Base-by-base conservation (phyloP, 768 basidiomycete species). In the Naganishia vishniacii region DNA sequence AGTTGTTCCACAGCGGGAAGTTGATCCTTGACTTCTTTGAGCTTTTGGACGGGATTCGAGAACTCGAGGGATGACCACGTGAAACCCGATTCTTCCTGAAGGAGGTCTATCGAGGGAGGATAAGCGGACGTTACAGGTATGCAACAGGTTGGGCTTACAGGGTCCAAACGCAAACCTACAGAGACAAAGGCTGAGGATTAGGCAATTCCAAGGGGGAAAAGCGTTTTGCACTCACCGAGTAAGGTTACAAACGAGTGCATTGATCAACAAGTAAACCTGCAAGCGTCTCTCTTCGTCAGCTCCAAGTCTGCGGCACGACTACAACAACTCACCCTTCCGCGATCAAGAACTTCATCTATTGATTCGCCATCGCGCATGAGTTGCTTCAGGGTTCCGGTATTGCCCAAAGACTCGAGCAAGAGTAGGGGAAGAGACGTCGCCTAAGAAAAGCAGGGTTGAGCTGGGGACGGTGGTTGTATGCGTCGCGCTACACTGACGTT, bases 231-330 rank as follows among this genome's bases (percentile, higher is more conserved):
- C 64, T 23, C 42, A 68, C 66, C 71, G 58, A 15, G 73, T 70
- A 28, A 78, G 62, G 58, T 78, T 78, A 20, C 70, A 70, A 7
- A 75, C 71, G 40, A 77, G 61, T 0, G 76, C 72, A 34, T 77
- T 75, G 62, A 77, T 74, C 58, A 78, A 60, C 41, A 78, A 47
- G 48, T 73, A 75, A 0, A 63, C 62, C 62, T 63, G n/a, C 6
- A 31, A 9, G 11, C 23, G 15, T n/a, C 29, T 8, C 18, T 60
- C 47, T 37, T 20, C 18, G 20, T 15, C 5, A 0, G 9, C 18
- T 13, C 9, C 16, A 11, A 20, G 9, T 12, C 16, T 44, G 3
- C 48, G n/a, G 37, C 9, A 41, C 13, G 12, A 3, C 25, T 7
- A n/a, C n/a, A 1, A 37, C 20, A 6, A 29, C 62, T 32, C 26